Conservation (phyloP, 140 eudicot species). For the Senecio squalidus region DNA sequence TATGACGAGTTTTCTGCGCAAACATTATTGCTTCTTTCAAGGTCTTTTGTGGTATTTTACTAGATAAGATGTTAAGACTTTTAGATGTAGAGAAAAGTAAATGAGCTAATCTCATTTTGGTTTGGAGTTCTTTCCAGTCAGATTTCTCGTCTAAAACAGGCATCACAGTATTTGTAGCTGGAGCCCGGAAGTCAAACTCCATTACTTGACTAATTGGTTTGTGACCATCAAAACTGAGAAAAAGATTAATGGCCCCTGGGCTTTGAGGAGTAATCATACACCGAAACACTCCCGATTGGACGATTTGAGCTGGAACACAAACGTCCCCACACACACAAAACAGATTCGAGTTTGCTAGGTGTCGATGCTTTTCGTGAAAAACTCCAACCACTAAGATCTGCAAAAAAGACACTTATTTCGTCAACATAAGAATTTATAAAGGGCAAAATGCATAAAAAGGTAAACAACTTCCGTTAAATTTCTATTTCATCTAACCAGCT, state of each 20-base stretch:
- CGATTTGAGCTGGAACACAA: conserved; percentile 52
- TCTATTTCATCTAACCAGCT: neutral
- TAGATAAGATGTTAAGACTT: conserved; percentile 46
- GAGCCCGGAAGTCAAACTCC: conserved; percentile 64
- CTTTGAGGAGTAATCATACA: conserved; percentile 62
- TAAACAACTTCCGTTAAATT: neutral
- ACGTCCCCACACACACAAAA: conserved; percentile 72
- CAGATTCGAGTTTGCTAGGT: conserved; percentile 41
- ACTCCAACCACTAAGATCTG: conserved; percentile 85
- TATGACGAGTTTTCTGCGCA: conserved; percentile 48
- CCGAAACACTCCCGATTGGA: conserved; percentile 76
- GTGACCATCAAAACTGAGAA: conserved; percentile 69
- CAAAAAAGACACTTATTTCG: conserved; percentile 11
- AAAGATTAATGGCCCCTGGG: conserved; percentile 59
- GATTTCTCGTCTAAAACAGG: conserved; percentile 32
- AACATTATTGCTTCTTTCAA: conserved; percentile 62
- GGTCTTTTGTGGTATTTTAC: conserved; percentile 45
- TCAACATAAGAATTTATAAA: neutral
- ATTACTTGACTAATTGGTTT: conserved; percentile 69
- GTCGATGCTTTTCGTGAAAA: conserved; percentile 43
- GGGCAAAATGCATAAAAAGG: conserved; percentile 3
- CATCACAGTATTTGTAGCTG: conserved; percentile 13
- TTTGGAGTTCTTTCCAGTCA: conserved; percentile 54
- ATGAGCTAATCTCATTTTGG: conserved; percentile 83
- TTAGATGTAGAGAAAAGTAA: conserved; percentile 83